Evolutionary conservation across 768 basidiomycete genomes (phyloP).

Genomic region (Lentinula sp.): DNA sequence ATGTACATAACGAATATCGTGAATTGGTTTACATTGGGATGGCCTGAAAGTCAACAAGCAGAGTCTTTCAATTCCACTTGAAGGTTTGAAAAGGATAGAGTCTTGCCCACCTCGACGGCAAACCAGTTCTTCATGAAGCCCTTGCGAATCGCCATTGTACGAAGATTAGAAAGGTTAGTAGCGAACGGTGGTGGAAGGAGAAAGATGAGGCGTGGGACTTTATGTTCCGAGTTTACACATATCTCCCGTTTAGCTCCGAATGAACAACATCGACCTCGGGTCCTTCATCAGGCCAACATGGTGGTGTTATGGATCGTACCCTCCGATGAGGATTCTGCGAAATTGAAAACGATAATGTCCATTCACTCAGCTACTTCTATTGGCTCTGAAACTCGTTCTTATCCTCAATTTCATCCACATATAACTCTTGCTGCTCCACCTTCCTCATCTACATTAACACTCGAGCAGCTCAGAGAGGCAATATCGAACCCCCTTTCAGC

Average conservation of each 20-base stretch:
- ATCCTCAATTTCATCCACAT: slow-evolving; percentile 61
- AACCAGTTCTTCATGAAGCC: slow-evolving; percentile 28
- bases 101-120: slow-evolving; percentile 33
- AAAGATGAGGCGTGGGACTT: neutral
- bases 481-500: slow-evolving; percentile 25
- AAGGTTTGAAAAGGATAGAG: neutral
- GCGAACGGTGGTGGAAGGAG: neutral
- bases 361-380: slow-evolving; percentile 20
- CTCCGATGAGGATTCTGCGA: slow-evolving; percentile 29
- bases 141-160: neutral
- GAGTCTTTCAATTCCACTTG: neutral
- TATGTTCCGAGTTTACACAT: neutral
- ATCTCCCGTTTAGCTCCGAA: neutral
- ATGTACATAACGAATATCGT: neutral
- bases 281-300: neutral
- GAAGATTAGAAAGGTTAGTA: neutral
- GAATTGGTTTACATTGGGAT: slow-evolving; percentile 9
- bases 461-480: slow-evolving; percentile 30
- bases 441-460: slow-evolving; percentile 16
- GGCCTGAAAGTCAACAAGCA: slow-evolving; percentile 3
- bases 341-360: slow-evolving; percentile 42
- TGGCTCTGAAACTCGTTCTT: slow-evolving; percentile 31
- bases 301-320: slow-evolving; percentile 71
- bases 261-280: neutral
- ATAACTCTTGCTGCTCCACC: slow-evolving; percentile 56